Evolutionary conservation across 1,139 yeast species (phyloP), one percentile per base, ranked within the genome.

Genomic region (Blastobotrys serpentis): DNA sequence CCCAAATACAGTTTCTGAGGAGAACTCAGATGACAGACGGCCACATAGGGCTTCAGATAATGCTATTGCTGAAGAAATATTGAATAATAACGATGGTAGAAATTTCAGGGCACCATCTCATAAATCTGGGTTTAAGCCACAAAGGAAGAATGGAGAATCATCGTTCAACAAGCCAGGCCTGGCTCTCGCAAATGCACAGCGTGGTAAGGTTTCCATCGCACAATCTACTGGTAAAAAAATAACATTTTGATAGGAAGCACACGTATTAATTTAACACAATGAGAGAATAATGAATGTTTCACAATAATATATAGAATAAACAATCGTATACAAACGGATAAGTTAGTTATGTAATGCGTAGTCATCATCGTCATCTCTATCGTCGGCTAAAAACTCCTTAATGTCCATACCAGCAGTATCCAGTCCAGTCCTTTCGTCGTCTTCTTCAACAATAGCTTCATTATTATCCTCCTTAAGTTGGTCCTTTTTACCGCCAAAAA

Each of bases 161-260:
- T 42, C 33, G 22, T 10, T 6, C 6, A 45, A 48, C 48, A 84
- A 83, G 56, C 88, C 98, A 5, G 90, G 97, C 32, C 78, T 86
- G 42, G 96, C 96, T 0, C 75, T 92, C 60, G 94, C 96, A 2
- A 74, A 75, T 14, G 97, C 98, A 1, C 96, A 81, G 69, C 80
- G 98, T 70, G 96, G 84, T 3, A 85, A 88, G 63, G 88, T 88
- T 18, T 92, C 95, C 3, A 87, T 92, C 62, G 95, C 88, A 30
- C 82, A 87, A 44, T 85, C 96, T 0, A 75, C 83, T n/a, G 98
- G 98, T 66, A 90, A 87, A 70, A 92, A 89, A 68, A 75, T 77
- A 46, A 84, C 81, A 4, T 90, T 90, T 62, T 75, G 74, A 44
- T 63, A 58, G n/a, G n/a, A n/a, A n/a, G n/a, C n/a, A n/a, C n/a